These are phyloP conservation scores for Hypocrella siamensis DNA, from an alignment of 2,329 filamentous ascomycete species.

Conservation along the genomic window DNA sequence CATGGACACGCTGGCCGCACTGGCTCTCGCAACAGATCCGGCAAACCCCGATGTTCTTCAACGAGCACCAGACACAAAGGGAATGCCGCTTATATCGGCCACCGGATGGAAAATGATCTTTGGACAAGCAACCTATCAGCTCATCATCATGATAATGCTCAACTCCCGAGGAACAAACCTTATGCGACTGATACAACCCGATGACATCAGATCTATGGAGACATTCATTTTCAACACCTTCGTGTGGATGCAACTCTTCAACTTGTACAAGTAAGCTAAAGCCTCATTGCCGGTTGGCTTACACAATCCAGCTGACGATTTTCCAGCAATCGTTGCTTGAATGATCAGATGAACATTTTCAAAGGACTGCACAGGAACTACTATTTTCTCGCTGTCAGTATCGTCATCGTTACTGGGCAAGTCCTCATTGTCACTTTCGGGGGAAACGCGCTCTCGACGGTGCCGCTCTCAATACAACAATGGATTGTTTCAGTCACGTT, in stretches of 20 bases:
- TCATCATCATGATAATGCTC: conserved; percentile 38
- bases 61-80: conserved; percentile 40
- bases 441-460: conserved; percentile 41
- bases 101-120: conserved; percentile 52
- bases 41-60: conserved; percentile 40
- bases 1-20: conserved; percentile 53
- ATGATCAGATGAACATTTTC: conserved; percentile 64
- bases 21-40: conserved; percentile 48
- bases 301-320: too few relatives aligned
- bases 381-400: conserved; percentile 55
- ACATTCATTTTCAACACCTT: conserved; percentile 56
- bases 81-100: conserved; percentile 52
- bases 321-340: conserved; percentile 37
- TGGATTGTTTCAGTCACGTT: conserved; percentile 67
- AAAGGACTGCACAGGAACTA: conserved; percentile 52
- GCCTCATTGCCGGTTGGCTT: background rate
- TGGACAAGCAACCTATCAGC: conserved; percentile 44
- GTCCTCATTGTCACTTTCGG: conserved; percentile 59
- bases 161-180: conserved; percentile 43
- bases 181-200: conserved; percentile 23
- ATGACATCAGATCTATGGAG: conserved; percentile 25
- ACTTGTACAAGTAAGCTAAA: conserved; percentile 14
- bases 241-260: conserved; percentile 60
- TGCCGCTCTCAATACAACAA: conserved; percentile 43
- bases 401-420: conserved; percentile 56